These are phyloP conservation scores for Globomyces pollinis-pini DNA, from an alignment of 192 early-diverging fungal genomes.

Conservation along the genomic window DNA sequence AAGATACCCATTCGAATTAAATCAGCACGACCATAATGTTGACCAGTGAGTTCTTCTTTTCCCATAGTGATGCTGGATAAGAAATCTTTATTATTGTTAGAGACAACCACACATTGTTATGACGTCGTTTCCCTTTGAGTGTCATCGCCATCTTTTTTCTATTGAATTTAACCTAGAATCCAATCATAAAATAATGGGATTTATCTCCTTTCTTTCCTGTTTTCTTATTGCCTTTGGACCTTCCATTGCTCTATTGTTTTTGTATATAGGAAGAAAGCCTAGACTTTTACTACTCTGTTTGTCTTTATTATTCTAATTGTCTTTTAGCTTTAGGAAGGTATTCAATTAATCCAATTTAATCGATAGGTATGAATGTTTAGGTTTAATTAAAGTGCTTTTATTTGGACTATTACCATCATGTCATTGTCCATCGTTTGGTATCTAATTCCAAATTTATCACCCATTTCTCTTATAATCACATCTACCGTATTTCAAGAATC, in stretches of 20 bases:
- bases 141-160: neutral
- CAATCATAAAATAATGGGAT: neutral
- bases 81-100: neutral
- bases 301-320: too few species aligned
- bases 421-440: neutral
- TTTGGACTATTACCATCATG: neutral
- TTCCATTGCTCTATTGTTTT: neutral
- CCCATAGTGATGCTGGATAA: neutral
- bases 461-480: neutral
- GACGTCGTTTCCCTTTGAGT: neutral
- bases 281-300: neutral
- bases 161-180: too few species aligned
- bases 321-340: too few species aligned
- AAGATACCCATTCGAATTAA: constrained; percentile 47
- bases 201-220: neutral
- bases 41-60: constrained; percentile 7
- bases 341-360: too few species aligned
- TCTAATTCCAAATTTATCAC: neutral
- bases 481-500: neutral
- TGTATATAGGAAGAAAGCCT: neutral
- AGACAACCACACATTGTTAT: neutral
- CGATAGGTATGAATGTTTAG: too few species aligned
- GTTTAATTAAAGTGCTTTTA: constrained; percentile 1
- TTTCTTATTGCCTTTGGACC: constrained; percentile 6
- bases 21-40: constrained; percentile 31